These are phyloP conservation scores for Linnemannia schmuckeri DNA, from an alignment of 192 early-diverging fungal genomes.

Conservation along the genomic window DNA sequence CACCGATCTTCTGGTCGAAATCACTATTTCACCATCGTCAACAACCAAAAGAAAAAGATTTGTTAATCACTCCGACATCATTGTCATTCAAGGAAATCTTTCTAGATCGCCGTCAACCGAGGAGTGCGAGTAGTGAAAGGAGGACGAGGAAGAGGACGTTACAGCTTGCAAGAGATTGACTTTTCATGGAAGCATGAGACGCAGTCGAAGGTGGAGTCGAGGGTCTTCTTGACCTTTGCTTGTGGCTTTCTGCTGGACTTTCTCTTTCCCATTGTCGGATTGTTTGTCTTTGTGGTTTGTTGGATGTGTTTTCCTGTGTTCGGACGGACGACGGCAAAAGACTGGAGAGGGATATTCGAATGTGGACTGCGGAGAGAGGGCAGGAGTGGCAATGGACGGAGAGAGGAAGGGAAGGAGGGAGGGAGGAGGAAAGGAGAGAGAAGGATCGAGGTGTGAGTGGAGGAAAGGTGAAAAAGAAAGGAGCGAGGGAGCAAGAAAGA, in stretches of 20 bases:
- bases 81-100: neutral
- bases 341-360: neutral
- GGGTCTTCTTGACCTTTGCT: slow-evolving; percentile 69
- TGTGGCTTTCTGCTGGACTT: slow-evolving; percentile 73
- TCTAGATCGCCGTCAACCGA: neutral
- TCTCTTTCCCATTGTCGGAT: slow-evolving; percentile 46
- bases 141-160: slow-evolving; percentile 30
- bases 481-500: neutral
- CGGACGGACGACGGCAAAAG: neutral
- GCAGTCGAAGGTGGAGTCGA: slow-evolving; percentile 85
- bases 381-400: neutral
- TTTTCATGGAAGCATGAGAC: slow-evolving; percentile 92
- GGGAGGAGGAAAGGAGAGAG: neutral
- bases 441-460: neutral
- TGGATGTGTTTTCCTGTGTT: neutral
- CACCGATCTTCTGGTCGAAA: slow-evolving; percentile 77
- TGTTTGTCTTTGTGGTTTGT: neutral
- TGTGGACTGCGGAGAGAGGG: neutral
- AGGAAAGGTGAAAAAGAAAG: slow-evolving; percentile 3
- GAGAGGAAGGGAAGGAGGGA: neutral
- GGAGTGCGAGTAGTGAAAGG: too few species aligned
- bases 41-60: neutral
- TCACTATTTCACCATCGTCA: slow-evolving; percentile 62
- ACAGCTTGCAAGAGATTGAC: slow-evolving; percentile 81
- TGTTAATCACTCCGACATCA: neutral